Evolutionary conservation across 176 grass and related monocot species (phyloP).

Genomic region (Musa beccarii): DNA sequence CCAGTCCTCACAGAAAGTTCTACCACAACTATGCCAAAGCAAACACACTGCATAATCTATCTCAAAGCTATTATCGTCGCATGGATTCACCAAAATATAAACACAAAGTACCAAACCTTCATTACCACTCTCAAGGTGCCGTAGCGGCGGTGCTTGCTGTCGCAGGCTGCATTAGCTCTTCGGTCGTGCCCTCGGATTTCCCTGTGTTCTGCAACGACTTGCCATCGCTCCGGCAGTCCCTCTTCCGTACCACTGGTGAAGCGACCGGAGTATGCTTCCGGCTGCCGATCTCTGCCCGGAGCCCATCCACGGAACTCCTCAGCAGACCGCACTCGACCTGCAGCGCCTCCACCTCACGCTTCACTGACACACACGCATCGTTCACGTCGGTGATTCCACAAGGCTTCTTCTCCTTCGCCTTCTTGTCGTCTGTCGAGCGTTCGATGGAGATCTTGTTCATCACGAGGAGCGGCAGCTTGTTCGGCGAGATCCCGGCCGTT

Average conservation of each 20-base stretch:
- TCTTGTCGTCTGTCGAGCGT: conserved; percentile 20
- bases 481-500: conserved; percentile 21
- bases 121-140: background rate
- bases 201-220: background rate
- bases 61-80: no score
- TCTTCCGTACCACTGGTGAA: background rate
- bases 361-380: conserved; percentile 5
- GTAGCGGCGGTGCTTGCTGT: background rate
- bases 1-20: no score
- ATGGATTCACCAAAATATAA: no score
- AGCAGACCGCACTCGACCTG: background rate
- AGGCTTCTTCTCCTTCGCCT: conserved; percentile 10
- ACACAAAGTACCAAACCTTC: no score
- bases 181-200: background rate
- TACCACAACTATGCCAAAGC: no score
- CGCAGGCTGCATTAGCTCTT: background rate
- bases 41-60: no score
- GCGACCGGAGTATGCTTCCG: background rate
- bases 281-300: background rate
- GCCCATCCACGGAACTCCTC: background rate
- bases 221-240: background rate
- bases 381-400: background rate
- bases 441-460: conserved; percentile 79
- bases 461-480: conserved; percentile 71
- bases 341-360: conserved; percentile 1